Conservation (phyloP, 2,329 filamentous ascomycete genomes). For the Colletotrichum sublineola region DNA sequence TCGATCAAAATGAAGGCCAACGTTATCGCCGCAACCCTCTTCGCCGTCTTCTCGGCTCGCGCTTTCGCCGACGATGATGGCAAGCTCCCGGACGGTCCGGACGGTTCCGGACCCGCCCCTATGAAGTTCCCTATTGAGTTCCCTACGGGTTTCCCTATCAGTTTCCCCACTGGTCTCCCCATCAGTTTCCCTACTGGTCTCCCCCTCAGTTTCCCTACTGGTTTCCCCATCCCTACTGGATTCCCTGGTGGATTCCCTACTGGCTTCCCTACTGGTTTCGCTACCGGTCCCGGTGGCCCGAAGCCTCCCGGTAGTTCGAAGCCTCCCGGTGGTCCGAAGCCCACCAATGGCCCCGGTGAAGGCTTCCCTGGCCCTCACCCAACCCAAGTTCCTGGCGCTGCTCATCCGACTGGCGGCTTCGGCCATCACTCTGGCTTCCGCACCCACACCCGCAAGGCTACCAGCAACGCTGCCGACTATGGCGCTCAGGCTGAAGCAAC, state of each 20-base stretch:
- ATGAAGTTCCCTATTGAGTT: not conserved
- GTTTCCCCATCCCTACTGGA: slow-evolving; percentile 11
- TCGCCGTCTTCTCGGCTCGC: slow-evolving; percentile 37
- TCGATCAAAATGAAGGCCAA: slow-evolving; percentile 37
- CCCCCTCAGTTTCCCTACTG: slow-evolving; percentile 8
- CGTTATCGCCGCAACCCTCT: slow-evolving; percentile 33
- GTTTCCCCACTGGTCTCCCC: slow-evolving; percentile 1
- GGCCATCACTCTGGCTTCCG: slow-evolving; percentile 33
- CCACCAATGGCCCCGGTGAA: no score
- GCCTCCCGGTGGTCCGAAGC: no score
- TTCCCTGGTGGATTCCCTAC: not conserved
- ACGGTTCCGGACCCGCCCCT: slow-evolving; percentile 19
- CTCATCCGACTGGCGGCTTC: slow-evolving; percentile 21
- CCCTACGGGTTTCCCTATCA: slow-evolving; percentile 15
- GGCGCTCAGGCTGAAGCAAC: slow-evolving; percentile 24
- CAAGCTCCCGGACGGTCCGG: slow-evolving; percentile 20
- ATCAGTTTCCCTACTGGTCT: not conserved
- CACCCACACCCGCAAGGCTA: slow-evolving; percentile 19
- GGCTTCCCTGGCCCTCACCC: not conserved
- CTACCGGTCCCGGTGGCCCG: not conserved
- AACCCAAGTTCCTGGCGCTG: slow-evolving; percentile 24
- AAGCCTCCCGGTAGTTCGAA: no score
- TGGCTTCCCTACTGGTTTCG: slow-evolving; percentile 25
- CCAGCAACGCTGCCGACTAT: slow-evolving; percentile 10
- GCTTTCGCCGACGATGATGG: slow-evolving; percentile 23